Evolutionary conservation across 1,284 basidiomycete species (phyloP), one percentile per base, ranked within the genome.

Genomic region (Blastosporella zonata): DNA sequence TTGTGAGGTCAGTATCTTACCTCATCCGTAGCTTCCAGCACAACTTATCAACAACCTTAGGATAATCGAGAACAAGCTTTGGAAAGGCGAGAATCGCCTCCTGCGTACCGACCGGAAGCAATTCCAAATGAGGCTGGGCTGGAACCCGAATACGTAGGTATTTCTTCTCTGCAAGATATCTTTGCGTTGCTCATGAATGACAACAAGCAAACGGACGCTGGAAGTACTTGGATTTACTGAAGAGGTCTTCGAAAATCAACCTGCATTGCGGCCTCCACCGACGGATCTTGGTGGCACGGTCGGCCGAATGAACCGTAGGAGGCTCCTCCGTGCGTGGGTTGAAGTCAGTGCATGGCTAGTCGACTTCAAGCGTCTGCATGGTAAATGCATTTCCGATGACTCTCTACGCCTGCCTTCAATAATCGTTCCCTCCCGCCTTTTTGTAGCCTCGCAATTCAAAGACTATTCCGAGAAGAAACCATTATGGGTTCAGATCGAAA

Each of bases 311-410:
- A 79, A 73, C 49, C 75, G 82, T 10, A 72, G 73, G 15, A 83
- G 75, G 55, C 71, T 91, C 2, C 73, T 91, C 37, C 76, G 87
- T 22, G 82, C 82, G 18, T 91, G 89, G 88, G 73, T 89, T 10
- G 87, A 92, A 59, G 64, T 84, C 3, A 69, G 78, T 38, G 78
- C 86, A 2, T 88, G 83, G 79, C 53, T 83, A 21, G 65, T 71
- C 1, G 78, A 87, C 52, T 88, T 74, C 56, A 72, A 71, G 42
- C 77, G 74, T 35, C 63, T 68, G 27, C 52, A 78, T 55, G 60
- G 82, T 82, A 64, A 12, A 17, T 15, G 13, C n/a, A 12, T 3
- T 35, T 18, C 34, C 23, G 3, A 47, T 68, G 59, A 13, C n/a
- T 31, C 34, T 44, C 5, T 12, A 21, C 53, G 31, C 40, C 1